These are phyloP conservation scores for Simplicillium aogashimaense DNA, from an alignment of 2,329 filamentous ascomycete genomes.

Conservation along the genomic window DNA sequence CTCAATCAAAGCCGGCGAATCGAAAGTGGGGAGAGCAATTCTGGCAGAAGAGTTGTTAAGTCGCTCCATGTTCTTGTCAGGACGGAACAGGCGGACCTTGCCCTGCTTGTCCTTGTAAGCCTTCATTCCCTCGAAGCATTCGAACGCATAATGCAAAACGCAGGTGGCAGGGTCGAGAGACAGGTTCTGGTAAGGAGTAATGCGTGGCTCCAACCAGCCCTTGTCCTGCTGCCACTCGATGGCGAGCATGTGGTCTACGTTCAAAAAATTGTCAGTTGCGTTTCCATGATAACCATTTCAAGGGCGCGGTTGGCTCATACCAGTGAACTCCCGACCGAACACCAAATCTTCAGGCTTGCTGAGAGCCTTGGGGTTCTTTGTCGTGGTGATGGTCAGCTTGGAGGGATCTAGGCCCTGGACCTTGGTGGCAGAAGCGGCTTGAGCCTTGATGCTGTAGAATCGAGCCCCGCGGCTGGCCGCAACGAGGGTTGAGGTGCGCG, in stretches of 20 bases:
- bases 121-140: slow-evolving; percentile 99
- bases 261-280: neutral
- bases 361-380: slow-evolving; percentile 63
- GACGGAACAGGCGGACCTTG: slow-evolving; percentile 78
- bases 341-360: slow-evolving; percentile 71
- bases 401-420: slow-evolving; percentile 65
- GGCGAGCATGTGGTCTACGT: slow-evolving; percentile 86
- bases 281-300: neutral
- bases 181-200: slow-evolving; percentile 93
- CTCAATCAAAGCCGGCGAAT: slow-evolving; percentile 62
- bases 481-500: slow-evolving; percentile 23
- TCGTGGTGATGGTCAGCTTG: slow-evolving; percentile 66
- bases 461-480: slow-evolving; percentile 19
- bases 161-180: slow-evolving; percentile 92
- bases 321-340: slow-evolving; percentile 87
- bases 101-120: slow-evolving; percentile 85
- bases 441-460: slow-evolving; percentile 43
- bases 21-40: slow-evolving; percentile 87
- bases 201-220: slow-evolving; percentile 76
- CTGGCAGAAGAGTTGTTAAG: slow-evolving; percentile 85
- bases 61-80: slow-evolving; percentile 91
- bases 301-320: slow-evolving; percentile 30
- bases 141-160: slow-evolving; percentile 97
- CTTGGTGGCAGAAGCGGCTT: slow-evolving; percentile 37
- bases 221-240: slow-evolving; percentile 82